These are phyloP conservation scores for Babesia bigemina DNA, from an alignment of 169 alveolate genomes.

Conservation along the genomic window DNA sequence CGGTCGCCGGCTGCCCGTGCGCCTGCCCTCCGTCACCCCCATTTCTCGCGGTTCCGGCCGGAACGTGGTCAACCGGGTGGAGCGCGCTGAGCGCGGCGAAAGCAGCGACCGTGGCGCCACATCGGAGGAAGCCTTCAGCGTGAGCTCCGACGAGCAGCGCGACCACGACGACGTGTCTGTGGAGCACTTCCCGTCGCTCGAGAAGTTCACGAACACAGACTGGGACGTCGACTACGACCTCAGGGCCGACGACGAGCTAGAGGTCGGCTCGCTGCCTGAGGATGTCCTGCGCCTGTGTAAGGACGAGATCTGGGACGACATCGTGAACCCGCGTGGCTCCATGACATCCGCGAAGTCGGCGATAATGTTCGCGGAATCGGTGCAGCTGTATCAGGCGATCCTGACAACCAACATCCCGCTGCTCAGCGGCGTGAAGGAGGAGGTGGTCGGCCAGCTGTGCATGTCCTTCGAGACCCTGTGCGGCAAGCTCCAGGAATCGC, in stretches of 20 bases:
- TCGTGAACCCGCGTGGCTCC: slow-evolving; percentile 10
- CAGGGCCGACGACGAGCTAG: neutral
- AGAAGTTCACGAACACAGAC: slow-evolving; percentile 10
- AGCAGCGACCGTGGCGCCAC: neutral
- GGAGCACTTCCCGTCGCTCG: slow-evolving; percentile 7
- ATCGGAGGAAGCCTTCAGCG: neutral
- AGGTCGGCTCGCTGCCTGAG: slow-evolving; percentile 4
- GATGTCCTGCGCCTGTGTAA: slow-evolving; percentile 32
- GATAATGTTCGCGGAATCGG: slow-evolving; percentile 54
- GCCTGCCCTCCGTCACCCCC: neutral
- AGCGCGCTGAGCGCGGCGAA: neutral
- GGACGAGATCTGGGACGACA: slow-evolving; percentile 47
- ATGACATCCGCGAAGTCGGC: slow-evolving; percentile 24
- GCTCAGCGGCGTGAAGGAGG: slow-evolving; percentile 59
- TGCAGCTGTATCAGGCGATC: slow-evolving; percentile 66
- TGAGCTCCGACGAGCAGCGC: neutral
- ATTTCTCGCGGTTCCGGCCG: slow-evolving; percentile 1
- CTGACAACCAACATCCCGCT: slow-evolving; percentile 34
- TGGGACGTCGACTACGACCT: slow-evolving; percentile 55
- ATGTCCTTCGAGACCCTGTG: slow-evolving; percentile 37
- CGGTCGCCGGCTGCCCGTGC: slow-evolving; percentile 2
- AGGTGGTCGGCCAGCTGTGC: slow-evolving; percentile 47
- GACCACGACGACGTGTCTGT: slow-evolving; percentile 1
- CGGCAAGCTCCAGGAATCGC: neutral
- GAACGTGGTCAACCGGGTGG: neutral